phyloP scores from a whole-genome alignment of 202 grass and related monocot genomes.

The Musa balbisiana region DNA sequence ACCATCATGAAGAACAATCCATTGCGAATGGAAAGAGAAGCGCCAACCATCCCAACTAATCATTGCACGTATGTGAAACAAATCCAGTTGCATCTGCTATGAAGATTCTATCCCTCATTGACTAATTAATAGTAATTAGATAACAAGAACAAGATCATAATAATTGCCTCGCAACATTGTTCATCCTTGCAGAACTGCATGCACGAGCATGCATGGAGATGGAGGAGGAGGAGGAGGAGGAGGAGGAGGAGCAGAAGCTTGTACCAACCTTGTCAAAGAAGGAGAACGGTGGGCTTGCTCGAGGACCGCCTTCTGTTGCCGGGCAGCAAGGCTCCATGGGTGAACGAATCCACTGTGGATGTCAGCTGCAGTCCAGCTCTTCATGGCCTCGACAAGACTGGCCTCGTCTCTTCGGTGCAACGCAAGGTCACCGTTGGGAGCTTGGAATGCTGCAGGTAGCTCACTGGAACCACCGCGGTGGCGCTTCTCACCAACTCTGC shows the following conservation, averaged over 20 bases:
- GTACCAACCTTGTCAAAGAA: no score
- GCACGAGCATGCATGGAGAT: not conserved
- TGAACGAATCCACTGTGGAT: conserved; percentile 55
- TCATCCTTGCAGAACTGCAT: no score
- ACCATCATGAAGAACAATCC: conserved; percentile 1
- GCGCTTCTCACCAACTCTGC: not conserved
- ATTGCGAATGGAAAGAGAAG: not conserved
- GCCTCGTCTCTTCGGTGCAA: not conserved
- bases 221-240: not conserved
- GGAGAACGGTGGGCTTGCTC: conserved; percentile 38
- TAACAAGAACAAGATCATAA: no score
- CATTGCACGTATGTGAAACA: no score
- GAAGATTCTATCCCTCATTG: no score
- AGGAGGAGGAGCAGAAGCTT: no score
- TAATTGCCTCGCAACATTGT: no score
- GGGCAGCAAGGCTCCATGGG: conserved; percentile 87
- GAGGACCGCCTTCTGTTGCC: conserved; percentile 79
- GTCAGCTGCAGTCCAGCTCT: not conserved
- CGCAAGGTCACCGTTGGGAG: not conserved
- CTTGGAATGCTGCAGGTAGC: not conserved
- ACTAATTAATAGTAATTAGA: no score
- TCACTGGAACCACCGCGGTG: not conserved
- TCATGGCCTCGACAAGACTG: not conserved
- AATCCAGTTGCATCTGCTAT: no score
- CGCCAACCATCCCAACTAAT: not conserved